Base-by-base conservation (phyloP, 2,329 filamentous ascomycete species). In the Coleophoma cylindrospora region DNA sequence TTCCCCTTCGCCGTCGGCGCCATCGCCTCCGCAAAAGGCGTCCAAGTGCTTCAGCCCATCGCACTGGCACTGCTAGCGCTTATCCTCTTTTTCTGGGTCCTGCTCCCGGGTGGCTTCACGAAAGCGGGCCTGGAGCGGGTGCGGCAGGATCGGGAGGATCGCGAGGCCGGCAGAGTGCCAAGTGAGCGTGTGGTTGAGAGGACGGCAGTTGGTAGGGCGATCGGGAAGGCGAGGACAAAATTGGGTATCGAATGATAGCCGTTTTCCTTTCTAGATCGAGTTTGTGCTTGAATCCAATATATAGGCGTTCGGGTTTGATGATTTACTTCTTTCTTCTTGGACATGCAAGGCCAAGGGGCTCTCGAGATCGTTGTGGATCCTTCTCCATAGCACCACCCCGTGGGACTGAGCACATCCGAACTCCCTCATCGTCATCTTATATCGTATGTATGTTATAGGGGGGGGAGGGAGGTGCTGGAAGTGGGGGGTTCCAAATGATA, bases 1-100 rank as follows among this genome's bases (percentile, higher is more conserved):
- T 64, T 89, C 66, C 74, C 86, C 46, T 72, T 90, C 74, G 79
- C 77, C 0, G 80, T 88, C 0, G 86, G 85, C 3, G 83, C 83
- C 2, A 82, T 89, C 61, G 84, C 86, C 2, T 70, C 80, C 54
- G 71, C 65, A 40, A 75, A 72, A 50, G 80, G 81, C 0, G 80
- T 84, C 0, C 61, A 71, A 49, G 77, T 81, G 2, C 63, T 85
- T 51, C 80, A 83, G 60, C 79, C 81, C 4, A 72, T 83, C 36
- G 67, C 77, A 8, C 56, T 83, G 34, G 73, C 72, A 1, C 66
- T 80, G 22, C 60, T 83, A n/a, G 67, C 66, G 1, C 64, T 70
- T 19, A 73, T 77, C 48, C 54, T 74, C 12, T 38, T 69, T 1
- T 55, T 77, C 34, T 81, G 77, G 77, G 54, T 73, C 15, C 62